phyloP scores from a whole-genome alignment of 2,329 filamentous ascomycete species.

The Xylaria digitata region DNA sequence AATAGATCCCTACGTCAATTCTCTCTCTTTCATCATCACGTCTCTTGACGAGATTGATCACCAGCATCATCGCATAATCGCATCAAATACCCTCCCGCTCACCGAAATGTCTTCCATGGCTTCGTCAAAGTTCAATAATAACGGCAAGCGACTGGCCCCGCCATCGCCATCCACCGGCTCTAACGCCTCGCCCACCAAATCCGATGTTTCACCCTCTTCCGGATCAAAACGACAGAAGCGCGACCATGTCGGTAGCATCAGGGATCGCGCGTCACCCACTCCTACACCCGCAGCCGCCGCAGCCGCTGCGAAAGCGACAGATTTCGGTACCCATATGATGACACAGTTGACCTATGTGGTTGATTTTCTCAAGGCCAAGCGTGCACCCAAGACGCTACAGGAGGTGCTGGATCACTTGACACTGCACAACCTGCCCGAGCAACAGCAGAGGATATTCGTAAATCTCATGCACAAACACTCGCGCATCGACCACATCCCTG shows the following conservation, averaged over 20 bases:
- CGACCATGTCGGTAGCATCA: slow-evolving; percentile 51
- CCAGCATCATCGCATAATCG: neutral
- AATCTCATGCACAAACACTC: slow-evolving; percentile 75
- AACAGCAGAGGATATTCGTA: slow-evolving; percentile 72
- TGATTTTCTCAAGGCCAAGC: slow-evolving; percentile 80
- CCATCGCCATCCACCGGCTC: slow-evolving; percentile 69
- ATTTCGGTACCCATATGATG: slow-evolving; percentile 82
- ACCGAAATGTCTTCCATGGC: slow-evolving; percentile 71
- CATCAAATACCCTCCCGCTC: slow-evolving; percentile 42
- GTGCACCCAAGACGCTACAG: slow-evolving; percentile 74
- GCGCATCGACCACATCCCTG: slow-evolving; percentile 67
- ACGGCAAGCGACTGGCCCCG: slow-evolving; percentile 64
- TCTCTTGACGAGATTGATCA: slow-evolving; percentile 4
- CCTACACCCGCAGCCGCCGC: slow-evolving; percentile 51
- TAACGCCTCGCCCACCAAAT: slow-evolving; percentile 65
- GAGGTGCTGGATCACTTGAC: slow-evolving; percentile 86
- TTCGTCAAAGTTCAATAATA: slow-evolving; percentile 68
- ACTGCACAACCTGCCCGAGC: slow-evolving; percentile 70
- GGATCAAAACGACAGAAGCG: slow-evolving; percentile 68
- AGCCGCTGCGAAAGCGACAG: slow-evolving; percentile 68
- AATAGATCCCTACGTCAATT: slow-evolving; percentile 20
- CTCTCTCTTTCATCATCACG: slow-evolving; percentile 36
- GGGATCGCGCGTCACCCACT: slow-evolving; percentile 43
- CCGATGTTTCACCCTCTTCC: slow-evolving; percentile 44
- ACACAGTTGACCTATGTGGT: slow-evolving; percentile 90